Base-by-base conservation (phyloP, 139 green algal species). In the Pycnococcus provasolii region DNA sequence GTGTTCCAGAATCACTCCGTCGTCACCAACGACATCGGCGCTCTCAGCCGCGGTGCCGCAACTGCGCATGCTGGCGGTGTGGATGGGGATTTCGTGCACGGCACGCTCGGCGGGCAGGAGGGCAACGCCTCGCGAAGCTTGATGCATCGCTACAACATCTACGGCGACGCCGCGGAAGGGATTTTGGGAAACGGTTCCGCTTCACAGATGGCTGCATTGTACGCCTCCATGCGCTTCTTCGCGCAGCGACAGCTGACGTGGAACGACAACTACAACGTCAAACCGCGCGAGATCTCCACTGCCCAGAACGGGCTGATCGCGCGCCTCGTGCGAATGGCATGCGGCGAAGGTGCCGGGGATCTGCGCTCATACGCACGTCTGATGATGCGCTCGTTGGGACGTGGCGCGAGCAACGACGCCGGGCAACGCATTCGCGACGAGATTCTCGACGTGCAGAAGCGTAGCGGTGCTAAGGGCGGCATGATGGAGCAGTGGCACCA, bases 201-300 rank as follows among this genome's bases (percentile, higher is more conserved):
- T 37, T 13, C 50, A 55, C 13, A 13, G 11, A 55, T 13, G 13
- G 50, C 50, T 13, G 13, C 50, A 55, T 13, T 11, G 13, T 55
- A 11, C 11, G 11, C 11, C 50, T 55, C 50, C 50, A 55, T 13
- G 50, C 50, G 11, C 50, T 55, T 55, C 50, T 55, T 55, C 11
- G 50, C 11, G 50, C 50, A 55, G 13, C 50, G 50, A 63, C 88
- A 97, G 78, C 87, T 98, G 42, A 96, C 91, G 7, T 98, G 92
- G 92, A 95, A 99, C 88, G 80, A 91, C 66, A 97, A 98, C 85
- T 99, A 99, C 86, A 99, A 99, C 86, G 96, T 95, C 46, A 94
- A 99, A 81, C 78, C 79, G 4, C 47, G 77, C 42, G 77, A 83
- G 52, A 71, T 83, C 6, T 74, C 60, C 42, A 69, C 68, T 3